Base-by-base conservation (phyloP, 345 rosid genomes). In the Eucalyptus erythrocorys region DNA sequence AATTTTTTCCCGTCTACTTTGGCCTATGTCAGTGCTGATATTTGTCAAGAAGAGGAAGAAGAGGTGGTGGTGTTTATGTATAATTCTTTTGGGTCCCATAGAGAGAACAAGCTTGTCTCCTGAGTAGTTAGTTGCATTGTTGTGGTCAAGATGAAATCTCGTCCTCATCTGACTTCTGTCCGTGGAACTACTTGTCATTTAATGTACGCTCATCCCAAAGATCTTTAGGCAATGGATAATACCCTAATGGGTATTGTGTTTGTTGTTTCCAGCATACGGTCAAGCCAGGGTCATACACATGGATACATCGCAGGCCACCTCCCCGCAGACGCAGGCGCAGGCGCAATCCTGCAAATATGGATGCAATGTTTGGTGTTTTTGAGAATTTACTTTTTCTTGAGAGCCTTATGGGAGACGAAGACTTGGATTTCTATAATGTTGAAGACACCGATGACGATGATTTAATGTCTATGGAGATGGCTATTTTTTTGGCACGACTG, bases 221-320 rank as follows among this genome's bases (percentile, higher is more conserved):
- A 86, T 86, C 64, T 53, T 34, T 86, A 86, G 87, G 66, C 57
- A 86, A 86, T 86, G 87, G 66, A 86, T 86, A 86, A 86, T 86
- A 86, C 87, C 87, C 64, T 45, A 59, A 61, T 87, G 84, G 81
- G 48, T 84, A 61, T 49, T n/a, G 76, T 88, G 82, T 88, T 88
- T 71, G 66, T 71, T 87, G 88, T 48, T 87, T 87, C 64, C 91
- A 90, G 91, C 91, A 90, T 50, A 85, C 88, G 93, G 90, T 96
- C 92, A 95, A 92, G 96, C 95, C 95, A 86, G 96, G 98, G 90
- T 96, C 98, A 81, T 97, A 94, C 91, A 90, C 93, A 91, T 95
- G 98, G 97, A 94, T 91, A 91, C 92, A 94, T 92, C 91, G 92
- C 93, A 91, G 95, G 91, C 94, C 95, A 85, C 95, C 97, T 91